Evolutionary conservation across 2,329 filamentous ascomycete species (phyloP).

Genomic region (Cercospora sojina): DNA sequence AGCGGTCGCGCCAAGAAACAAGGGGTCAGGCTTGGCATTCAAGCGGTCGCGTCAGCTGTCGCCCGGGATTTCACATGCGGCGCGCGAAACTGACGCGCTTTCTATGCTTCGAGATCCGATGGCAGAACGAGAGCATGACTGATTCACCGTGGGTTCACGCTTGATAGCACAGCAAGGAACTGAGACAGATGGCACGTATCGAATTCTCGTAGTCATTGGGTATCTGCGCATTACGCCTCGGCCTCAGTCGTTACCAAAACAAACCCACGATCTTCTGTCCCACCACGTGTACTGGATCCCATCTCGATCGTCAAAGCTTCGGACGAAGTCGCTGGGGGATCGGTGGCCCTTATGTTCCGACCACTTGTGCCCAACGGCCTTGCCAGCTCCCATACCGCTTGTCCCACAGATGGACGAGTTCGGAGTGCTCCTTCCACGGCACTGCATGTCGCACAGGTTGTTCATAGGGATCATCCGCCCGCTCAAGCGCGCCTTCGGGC

Average conservation of each 20-base stretch:
- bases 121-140: rapidly evolving
- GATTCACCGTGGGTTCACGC: background rate
- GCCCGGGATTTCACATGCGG: background rate
- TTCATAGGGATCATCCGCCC: background rate
- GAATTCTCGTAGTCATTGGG: background rate
- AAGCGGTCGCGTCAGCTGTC: too few species aligned
- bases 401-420: background rate
- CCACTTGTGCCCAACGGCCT: background rate
- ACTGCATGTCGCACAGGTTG: background rate
- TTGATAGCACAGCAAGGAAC: background rate
- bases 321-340: background rate
- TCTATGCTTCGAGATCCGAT: background rate
- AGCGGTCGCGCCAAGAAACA: too few species aligned
- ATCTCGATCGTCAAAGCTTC: background rate
- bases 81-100: background rate
- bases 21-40: too few species aligned
- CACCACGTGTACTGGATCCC: background rate
- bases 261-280: background rate
- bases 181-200: background rate
- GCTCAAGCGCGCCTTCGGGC: background rate
- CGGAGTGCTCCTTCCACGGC: background rate
- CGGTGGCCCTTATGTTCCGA: background rate
- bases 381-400: background rate
- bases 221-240: background rate
- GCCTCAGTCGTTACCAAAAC: background rate